A percentile compares a stretch with the other conserved stretches of the same genome.
Evolutionary conservation across 2,329 filamentous ascomycete genomes (phyloP).

Genomic region (Microdochium nivale): DNA sequence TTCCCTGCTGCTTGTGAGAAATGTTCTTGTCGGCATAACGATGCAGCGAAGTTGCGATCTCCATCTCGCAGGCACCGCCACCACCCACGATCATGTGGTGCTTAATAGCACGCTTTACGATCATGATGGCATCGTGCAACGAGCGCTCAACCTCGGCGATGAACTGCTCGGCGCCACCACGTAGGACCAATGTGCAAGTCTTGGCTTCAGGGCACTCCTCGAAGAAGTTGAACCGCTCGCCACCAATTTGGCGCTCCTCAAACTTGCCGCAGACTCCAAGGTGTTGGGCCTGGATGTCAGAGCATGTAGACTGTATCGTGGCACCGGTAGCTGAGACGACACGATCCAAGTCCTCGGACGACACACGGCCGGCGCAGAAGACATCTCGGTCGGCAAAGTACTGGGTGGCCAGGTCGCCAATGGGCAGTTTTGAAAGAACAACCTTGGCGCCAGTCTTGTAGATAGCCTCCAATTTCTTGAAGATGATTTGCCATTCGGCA

Average conservation of each 20-base stretch:
- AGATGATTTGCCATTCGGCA: constrained; percentile 99
- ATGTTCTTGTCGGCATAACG: constrained; percentile 88
- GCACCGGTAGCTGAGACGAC: constrained; percentile 92
- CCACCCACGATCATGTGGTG: constrained; percentile 93
- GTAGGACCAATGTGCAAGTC: constrained; percentile 91
- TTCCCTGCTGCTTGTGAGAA: constrained; percentile 88
- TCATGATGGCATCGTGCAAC: constrained; percentile 98
- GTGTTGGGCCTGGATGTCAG: constrained; percentile 82
- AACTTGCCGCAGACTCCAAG: constrained; percentile 85
- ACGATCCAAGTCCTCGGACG: constrained; percentile 87
- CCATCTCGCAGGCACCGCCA: constrained; percentile 94
- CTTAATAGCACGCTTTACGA: constrained; percentile 95
- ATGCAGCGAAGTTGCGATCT: constrained; percentile 89
- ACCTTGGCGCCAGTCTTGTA: constrained; percentile 95
- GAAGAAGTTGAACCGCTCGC: constrained; percentile 98
- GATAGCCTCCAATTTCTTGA: constrained; percentile 94
- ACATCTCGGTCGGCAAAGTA: constrained; percentile 97
- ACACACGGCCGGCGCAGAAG: constrained; percentile 93
- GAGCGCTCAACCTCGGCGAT: constrained; percentile 97
- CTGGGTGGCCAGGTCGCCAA: constrained; percentile 95
- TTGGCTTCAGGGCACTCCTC: constrained; percentile 91
- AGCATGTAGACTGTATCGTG: constrained; percentile 90
- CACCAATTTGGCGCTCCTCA: constrained; percentile 94
- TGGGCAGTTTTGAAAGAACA: constrained; percentile 92
- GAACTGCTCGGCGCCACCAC: constrained; percentile 96